These are phyloP conservation scores for Serendipita indica DNA, from an alignment of 768 basidiomycete genomes.

Conservation along the genomic window DNA sequence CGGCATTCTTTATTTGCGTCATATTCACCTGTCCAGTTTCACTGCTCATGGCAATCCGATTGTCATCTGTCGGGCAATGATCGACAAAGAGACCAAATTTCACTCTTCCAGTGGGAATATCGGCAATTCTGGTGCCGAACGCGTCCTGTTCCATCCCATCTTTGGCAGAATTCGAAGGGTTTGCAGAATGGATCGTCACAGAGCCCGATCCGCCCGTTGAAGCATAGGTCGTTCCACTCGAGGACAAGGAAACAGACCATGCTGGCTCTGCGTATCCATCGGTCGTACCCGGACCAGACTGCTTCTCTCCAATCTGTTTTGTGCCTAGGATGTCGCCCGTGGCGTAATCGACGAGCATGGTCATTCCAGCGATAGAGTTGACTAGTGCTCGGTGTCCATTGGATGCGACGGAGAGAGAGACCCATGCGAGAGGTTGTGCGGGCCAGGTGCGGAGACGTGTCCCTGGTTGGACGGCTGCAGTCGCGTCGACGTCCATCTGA, in stretches of 20 bases:
- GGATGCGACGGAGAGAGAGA: not conserved
- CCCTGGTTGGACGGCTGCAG: not conserved
- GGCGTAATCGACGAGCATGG: not conserved
- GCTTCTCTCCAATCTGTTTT: slow-evolving; percentile 1
- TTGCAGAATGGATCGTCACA: slow-evolving; percentile 56
- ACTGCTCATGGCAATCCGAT: slow-evolving; percentile 52
- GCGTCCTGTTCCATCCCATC: slow-evolving; percentile 22
- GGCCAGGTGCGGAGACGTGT: not conserved
- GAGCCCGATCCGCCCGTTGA: slow-evolving; percentile 60
- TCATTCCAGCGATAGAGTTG: not conserved
- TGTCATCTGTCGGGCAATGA: slow-evolving; percentile 65
- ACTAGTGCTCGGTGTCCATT: not conserved
- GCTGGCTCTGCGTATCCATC: slow-evolving; percentile 25
- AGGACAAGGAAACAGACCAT: slow-evolving; percentile 75
- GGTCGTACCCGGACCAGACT: not conserved
- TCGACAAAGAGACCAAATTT: slow-evolving; percentile 67
- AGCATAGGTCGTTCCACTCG: slow-evolving; percentile 55
- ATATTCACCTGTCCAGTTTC: slow-evolving; percentile 52
- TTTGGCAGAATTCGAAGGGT: slow-evolving; percentile 19
- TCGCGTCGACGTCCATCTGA: not conserved
- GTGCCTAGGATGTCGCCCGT: not conserved
- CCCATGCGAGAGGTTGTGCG: slow-evolving; percentile 4
- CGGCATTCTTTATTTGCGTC: not conserved
- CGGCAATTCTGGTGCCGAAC: slow-evolving; percentile 49
- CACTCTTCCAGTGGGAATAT: slow-evolving; percentile 48